phyloP scores from a whole-genome alignment of 140 eudicot genomes.

The Bidens hawaiensis region DNA sequence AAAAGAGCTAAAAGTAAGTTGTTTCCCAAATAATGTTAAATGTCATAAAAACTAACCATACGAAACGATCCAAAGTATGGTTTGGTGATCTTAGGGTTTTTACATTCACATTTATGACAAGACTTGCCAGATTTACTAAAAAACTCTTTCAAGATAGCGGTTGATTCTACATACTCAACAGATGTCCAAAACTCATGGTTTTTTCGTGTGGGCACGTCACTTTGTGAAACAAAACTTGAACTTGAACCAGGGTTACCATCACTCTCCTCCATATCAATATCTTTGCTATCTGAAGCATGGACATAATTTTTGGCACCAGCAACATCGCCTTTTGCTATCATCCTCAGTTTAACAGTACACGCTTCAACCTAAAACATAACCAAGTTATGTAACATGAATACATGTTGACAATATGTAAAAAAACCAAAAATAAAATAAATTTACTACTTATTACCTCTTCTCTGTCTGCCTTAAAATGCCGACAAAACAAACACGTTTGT shows the following conservation, averaged over 20 bases:
- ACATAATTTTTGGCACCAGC: slow-evolving; percentile 58
- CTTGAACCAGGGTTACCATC: slow-evolving; percentile 49
- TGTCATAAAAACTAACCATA: slow-evolving; percentile 43
- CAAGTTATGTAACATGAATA: not conserved
- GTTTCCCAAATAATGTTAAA: slow-evolving; percentile 7
- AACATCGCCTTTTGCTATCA: slow-evolving; percentile 66
- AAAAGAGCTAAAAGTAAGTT: not conserved
- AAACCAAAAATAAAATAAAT: not conserved
- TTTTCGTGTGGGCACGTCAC: slow-evolving; percentile 20
- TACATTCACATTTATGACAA: slow-evolving; percentile 45
- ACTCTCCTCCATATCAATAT: slow-evolving; percentile 44
- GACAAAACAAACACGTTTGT: slow-evolving; percentile 63
- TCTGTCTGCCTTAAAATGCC: slow-evolving; percentile 47
- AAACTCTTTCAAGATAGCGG: slow-evolving; percentile 52
- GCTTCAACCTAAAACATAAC: slow-evolving; percentile 40
- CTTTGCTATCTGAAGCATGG: slow-evolving; percentile 12
- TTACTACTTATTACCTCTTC: slow-evolving; percentile 27
- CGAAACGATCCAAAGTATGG: slow-evolving; percentile 83
- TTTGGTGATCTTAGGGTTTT: slow-evolving; percentile 61
- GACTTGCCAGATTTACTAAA: slow-evolving; percentile 18
- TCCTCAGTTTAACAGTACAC: slow-evolving; percentile 52
- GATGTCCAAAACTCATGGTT: slow-evolving; percentile 56
- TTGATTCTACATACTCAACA: slow-evolving; percentile 73
- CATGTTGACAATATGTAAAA: not conserved
- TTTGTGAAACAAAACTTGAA: slow-evolving; percentile 27